Evolutionary conservation across 129 eudicot species (phyloP), one percentile per base, ranked within the genome.

Genomic region (Pseudognaphalium luteoalbum): DNA sequence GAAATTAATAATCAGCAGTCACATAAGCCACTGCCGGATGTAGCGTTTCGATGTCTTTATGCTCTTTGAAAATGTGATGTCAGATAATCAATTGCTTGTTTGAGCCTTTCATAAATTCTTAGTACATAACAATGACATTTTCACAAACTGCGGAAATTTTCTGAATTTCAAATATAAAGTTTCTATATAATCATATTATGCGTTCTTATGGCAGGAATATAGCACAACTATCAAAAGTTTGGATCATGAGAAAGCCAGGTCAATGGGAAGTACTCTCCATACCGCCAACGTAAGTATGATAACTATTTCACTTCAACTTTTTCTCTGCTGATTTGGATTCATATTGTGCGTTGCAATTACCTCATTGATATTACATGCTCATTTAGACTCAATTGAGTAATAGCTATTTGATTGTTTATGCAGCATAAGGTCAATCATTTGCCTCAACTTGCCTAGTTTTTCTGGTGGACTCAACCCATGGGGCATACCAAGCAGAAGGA

Each of bases 401-500:
- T 64, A 47, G 20, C 8, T 70, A 19, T 56, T 19, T 33, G 35
- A 50, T 83, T 44, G 67, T 37, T 66, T 67, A 30, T 84, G 72
- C 83, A 92, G 97, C 83, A 89, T 92, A 80, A 84, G 93, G 81
- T 92, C 97, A 58, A 87, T 89, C 34, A 86, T 89, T 41, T 89
- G 96, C 87, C 93, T 92, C 72, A 92, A 92, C 87, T 84, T 92
- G 85, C 96, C 97, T 52, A 92, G 97, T 75, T 92, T 92, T 81
- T 92, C 97, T n/a, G 97, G 97, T 65, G 97, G 97, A 73, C 87
- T 89, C 57, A 89, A 87, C 81, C 97, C 97, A 37, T 92, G 97
- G 97, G 97, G 97, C 68, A 76, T 78, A 42, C 97, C 97, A 58
- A 80, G 85, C 75, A 85, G 57, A 80, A 81, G 80, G 76, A 92